Percentiles rank a stretch among this genome's conserved stretches.
Conservation (phyloP, 305 asterid genomes). For the Fraxinus baroniana region DNA sequence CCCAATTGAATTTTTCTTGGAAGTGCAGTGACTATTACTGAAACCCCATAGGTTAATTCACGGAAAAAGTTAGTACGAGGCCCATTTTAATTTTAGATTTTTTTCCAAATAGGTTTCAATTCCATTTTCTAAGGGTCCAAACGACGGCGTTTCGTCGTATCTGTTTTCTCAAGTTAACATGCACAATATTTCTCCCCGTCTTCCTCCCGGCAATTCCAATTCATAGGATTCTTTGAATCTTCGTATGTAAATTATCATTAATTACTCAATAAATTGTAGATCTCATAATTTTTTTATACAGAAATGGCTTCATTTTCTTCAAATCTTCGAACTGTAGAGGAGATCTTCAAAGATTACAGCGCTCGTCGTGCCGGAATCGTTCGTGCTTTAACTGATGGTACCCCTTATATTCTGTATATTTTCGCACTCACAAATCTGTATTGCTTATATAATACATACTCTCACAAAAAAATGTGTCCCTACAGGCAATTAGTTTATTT, state of each 20-base stretch:
- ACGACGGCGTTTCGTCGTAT: constrained; percentile 33
- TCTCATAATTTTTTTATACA: constrained; percentile 22
- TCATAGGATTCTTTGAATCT: constrained; percentile 21
- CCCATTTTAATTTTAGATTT: not conserved
- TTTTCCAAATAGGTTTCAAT: not conserved
- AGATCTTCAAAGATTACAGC: constrained; percentile 83
- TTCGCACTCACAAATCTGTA: not conserved
- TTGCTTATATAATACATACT: not conserved
- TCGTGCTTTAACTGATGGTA: constrained; percentile 79
- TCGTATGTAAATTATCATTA: constrained; percentile 23
- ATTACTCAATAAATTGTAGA: constrained; percentile 28
- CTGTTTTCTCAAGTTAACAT: constrained; percentile 28
- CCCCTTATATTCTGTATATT: constrained; percentile 5
- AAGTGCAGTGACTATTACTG: not conserved
- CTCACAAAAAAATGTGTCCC: not conserved
- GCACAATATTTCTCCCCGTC: constrained; percentile 28
- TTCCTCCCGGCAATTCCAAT: constrained; percentile 27
- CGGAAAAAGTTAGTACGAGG: not conserved
- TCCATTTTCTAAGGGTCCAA: not conserved
- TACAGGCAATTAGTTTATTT: not conserved
- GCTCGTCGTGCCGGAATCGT: constrained; percentile 77
- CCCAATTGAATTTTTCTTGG: not conserved
- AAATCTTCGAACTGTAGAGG: constrained; percentile 76
- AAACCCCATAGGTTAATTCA: not conserved
- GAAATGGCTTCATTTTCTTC: constrained; percentile 62